phyloP scores from a whole-genome alignment of 2,329 filamentous ascomycete species.

The Penicillium expansum region DNA sequence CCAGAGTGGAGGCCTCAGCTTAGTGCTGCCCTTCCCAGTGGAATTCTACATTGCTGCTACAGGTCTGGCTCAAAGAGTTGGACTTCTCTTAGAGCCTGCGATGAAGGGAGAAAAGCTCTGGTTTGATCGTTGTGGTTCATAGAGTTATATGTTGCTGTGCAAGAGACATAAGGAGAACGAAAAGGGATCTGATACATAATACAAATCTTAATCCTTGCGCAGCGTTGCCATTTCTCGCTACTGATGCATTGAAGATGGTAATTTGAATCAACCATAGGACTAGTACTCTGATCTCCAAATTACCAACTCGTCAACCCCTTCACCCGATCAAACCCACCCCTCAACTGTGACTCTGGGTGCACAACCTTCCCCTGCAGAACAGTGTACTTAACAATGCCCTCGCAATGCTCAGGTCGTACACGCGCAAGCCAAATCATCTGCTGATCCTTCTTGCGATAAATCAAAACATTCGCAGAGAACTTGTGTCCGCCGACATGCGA shows the following conservation, averaged over 20 bases:
- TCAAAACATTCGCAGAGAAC: slow-evolving; percentile 84
- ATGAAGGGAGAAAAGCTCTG: slow-evolving; percentile 18
- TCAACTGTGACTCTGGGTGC: slow-evolving; percentile 75
- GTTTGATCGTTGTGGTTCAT: slow-evolving; percentile 12
- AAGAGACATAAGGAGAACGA: background rate
- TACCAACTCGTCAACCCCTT: slow-evolving; percentile 67
- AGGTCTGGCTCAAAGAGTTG: slow-evolving; percentile 10
- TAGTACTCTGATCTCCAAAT: background rate
- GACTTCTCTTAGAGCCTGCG: slow-evolving; percentile 14
- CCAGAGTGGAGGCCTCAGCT: background rate
- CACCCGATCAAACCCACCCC: slow-evolving; percentile 77
- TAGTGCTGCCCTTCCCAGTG: slow-evolving; percentile 3
- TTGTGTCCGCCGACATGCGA: slow-evolving; percentile 93
- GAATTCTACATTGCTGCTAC: slow-evolving; percentile 17
- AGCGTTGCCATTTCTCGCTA: no score
- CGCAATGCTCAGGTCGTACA: slow-evolving; percentile 79
- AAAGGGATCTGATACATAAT: background rate
- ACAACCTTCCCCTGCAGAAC: slow-evolving; percentile 85
- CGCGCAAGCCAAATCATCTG: slow-evolving; percentile 78
- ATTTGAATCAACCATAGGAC: background rate
- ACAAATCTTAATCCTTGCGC: background rate
- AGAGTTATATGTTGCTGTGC: background rate
- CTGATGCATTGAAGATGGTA: background rate
- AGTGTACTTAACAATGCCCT: slow-evolving; percentile 82
- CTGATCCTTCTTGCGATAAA: slow-evolving; percentile 63